Conservation (phyloP, 441 rosid species). For the Melastoma candidum region DNA sequence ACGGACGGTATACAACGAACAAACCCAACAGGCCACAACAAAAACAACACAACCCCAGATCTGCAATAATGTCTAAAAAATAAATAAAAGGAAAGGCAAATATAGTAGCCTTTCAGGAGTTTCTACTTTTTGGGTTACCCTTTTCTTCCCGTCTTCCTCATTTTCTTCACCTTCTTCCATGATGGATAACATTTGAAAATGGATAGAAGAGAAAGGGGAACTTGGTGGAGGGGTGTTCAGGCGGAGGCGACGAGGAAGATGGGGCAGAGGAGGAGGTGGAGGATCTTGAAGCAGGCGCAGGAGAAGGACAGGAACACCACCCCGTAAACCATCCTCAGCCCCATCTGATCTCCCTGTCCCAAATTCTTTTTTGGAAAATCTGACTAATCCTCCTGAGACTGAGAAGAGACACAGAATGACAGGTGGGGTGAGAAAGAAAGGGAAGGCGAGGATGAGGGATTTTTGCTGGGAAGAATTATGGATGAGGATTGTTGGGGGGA, state of each 20-base stretch:
- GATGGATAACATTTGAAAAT: not conserved
- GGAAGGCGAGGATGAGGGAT: not conserved
- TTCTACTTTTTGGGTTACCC: too few species aligned
- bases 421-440: too few species aligned
- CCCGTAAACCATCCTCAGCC: conserved; percentile 7
- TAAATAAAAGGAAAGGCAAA: conserved; percentile 7
- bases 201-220: not conserved
- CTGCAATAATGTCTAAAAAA: not conserved
- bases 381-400: too few species aligned
- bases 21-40: too few species aligned
- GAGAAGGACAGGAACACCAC: conserved; percentile 10
- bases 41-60: too few species aligned
- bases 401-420: too few species aligned
- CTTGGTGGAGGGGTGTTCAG: not conserved
- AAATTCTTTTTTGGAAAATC: too few species aligned
- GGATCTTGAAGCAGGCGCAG: conserved; percentile 7
- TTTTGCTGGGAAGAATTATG: not conserved
- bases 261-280: conserved; percentile 6
- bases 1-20: too few species aligned
- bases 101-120: not conserved
- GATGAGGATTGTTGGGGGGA: not conserved
- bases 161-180: too few species aligned
- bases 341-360: not conserved
- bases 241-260: not conserved
- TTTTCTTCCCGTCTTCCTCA: too few species aligned